Evolutionary conservation across 108 stramenopile species (phyloP), one percentile per base, ranked within the genome.

Genomic region (Bacterosira constricta): DNA sequence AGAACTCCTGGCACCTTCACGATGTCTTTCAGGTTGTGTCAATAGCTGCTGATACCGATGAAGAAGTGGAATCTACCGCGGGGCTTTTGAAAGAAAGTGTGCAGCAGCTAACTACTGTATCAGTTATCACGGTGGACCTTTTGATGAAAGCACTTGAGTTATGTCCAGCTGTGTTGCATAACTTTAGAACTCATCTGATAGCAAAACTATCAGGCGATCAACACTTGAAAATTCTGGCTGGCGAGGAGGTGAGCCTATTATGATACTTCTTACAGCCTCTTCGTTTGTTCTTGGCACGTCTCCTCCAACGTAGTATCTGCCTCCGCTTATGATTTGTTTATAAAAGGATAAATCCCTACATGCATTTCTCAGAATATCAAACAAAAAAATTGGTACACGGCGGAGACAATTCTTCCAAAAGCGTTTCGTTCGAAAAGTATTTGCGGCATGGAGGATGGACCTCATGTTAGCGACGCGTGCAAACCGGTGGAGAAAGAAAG

Each of bases 11-110:
- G 58, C 25, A 30, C 0, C 17, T 76, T 10, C 15, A 9, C 0
- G 66, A 61, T 68, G 38, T 76, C 23, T 32, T 62, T 18, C 20
- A 42, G 12, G 52, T 76, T 45, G 42, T 62, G 13, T 76, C 75
- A 8, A 59, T 76, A 46, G 75, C 61, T 18, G 58, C 75, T 11
- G 25, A 45, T 1, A 62, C 50, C 1, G 52, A 62, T 1, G 60
- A 62, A 1, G 75, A 76, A 44, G 32, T n/a, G 1, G 30, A 50
- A 25, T 41, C 26, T 18, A 68, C 75, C 52, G 50, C 66, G 21
- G 66, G 56, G 6, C 21, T 60, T 4, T 52, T 76, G 20, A 18
- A 55, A 35, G 49, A 68, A 27, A 27, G 34, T 3, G 34, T 76
- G 15, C 17, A 26, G 12, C 15, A 47, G 0, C n/a, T 36, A 21